Conservation (phyloP, 441 rosid genomes). For the Jatropha podagrica region DNA sequence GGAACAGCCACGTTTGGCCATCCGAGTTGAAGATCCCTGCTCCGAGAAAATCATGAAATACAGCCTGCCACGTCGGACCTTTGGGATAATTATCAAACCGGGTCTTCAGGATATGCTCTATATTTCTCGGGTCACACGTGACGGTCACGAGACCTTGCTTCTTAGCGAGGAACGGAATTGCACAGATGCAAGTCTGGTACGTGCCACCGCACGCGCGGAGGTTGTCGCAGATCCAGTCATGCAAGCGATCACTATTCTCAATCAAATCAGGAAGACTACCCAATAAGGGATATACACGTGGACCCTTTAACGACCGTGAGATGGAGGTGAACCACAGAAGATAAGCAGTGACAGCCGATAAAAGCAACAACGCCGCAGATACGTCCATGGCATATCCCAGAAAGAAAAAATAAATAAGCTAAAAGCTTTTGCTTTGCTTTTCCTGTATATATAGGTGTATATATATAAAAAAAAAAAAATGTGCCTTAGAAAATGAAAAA, state of each 20-base stretch:
- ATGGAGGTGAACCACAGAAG: slow-evolving; percentile 86
- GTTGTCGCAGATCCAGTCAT: slow-evolving; percentile 96
- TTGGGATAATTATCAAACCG: slow-evolving; percentile 94
- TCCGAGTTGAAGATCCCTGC: slow-evolving; percentile 94
- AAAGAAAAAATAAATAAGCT: no score
- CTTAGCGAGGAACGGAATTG: slow-evolving; percentile 71
- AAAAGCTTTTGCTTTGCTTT: no score
- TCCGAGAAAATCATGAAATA: slow-evolving; percentile 89
- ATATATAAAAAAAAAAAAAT: not conserved
- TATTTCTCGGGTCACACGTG: slow-evolving; percentile 88
- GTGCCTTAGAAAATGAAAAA: not conserved
- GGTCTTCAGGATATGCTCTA: slow-evolving; percentile 85
- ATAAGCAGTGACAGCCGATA: slow-evolving; percentile 70
- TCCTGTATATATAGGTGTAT: no score
- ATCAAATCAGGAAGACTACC: slow-evolving; percentile 95
- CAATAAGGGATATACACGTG: slow-evolving; percentile 83
- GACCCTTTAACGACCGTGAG: slow-evolving; percentile 82
- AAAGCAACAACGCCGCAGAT: slow-evolving; percentile 56
- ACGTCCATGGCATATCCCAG: slow-evolving; percentile 45
- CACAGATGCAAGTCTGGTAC: slow-evolving; percentile 95
- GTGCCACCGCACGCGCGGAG: slow-evolving; percentile 94
- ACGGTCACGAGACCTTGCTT: slow-evolving; percentile 97
- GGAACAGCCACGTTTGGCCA: slow-evolving; percentile 92
- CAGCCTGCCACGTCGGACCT: slow-evolving; percentile 98
- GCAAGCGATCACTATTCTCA: slow-evolving; percentile 86